A percentile compares a stretch with the other conserved stretches of the same genome.
Conservation (phyloP, 2,329 filamentous ascomycete genomes). For the Aspergillus puulaauensis region DNA sequence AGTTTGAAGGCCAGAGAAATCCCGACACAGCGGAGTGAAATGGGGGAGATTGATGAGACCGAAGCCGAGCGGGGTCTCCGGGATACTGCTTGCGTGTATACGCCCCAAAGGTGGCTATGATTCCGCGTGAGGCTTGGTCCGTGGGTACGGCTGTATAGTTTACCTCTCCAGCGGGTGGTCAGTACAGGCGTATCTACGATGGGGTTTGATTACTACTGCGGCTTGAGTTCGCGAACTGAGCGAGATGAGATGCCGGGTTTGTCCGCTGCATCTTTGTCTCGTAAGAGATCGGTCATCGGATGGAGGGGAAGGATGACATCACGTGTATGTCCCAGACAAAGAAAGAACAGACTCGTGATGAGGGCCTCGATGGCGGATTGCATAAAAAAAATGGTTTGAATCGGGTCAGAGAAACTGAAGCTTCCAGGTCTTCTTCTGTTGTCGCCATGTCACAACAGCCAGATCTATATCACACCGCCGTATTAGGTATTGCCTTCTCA, state of each 20-base stretch:
- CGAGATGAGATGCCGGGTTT: not conserved
- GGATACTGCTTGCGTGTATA: conserved; percentile 4
- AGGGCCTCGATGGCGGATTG: not conserved
- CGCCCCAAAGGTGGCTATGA: not conserved
- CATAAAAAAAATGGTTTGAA: not conserved
- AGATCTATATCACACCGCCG: not conserved
- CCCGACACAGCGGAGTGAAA: not conserved
- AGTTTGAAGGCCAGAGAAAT: not conserved
- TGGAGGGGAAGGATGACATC: not conserved
- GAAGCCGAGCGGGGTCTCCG: conserved; percentile 3
- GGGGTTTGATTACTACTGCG: too few relatives aligned
- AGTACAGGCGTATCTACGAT: not conserved
- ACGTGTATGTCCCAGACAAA: not conserved
- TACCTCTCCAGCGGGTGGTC: not conserved
- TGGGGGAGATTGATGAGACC: not conserved
- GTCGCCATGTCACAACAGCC: too few relatives aligned
- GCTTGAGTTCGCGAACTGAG: not conserved
- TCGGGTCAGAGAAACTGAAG: too few relatives aligned
- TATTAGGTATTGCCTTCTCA: not conserved
- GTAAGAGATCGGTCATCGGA: not conserved
- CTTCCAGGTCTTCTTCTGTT: too few relatives aligned
- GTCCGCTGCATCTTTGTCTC: not conserved
- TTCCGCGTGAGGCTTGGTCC: not conserved
- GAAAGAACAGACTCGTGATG: not conserved
- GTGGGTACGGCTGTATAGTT: not conserved